Evolutionary conservation across 441 rosid genomes (phyloP).

Genomic region (Kokia cookei): DNA sequence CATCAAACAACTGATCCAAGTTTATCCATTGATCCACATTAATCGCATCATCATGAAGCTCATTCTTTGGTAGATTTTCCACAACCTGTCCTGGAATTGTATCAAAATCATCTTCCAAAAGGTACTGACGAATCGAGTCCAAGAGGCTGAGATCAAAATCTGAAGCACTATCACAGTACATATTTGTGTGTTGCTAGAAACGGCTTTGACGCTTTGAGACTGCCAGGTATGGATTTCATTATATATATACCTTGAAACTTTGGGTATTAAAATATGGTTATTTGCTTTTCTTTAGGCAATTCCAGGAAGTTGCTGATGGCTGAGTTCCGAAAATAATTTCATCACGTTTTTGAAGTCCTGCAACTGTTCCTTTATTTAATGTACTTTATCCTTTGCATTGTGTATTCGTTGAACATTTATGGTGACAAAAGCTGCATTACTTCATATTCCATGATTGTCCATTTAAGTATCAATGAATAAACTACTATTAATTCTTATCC

Average conservation of each 20-base stretch:
- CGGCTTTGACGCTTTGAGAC: not conserved
- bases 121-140: constrained; percentile 19
- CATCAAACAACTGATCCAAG: constrained; percentile 1
- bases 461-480: not conserved
- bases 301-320: not conserved
- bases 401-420: not conserved
- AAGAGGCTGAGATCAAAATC: constrained; percentile 6
- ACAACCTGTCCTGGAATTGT: not conserved
- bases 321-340: not conserved
- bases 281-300: not conserved
- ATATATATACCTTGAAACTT: not conserved
- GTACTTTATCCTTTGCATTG: not conserved
- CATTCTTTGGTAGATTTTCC: not conserved
- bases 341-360: not conserved
- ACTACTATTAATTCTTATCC: not conserved
- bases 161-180: not conserved
- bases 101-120: constrained; percentile 21
- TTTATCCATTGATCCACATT: constrained; percentile 1
- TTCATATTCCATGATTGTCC: not conserved
- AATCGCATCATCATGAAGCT: not conserved
- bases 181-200: not conserved
- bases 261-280: not conserved
- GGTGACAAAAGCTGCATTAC: not conserved
- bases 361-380: not conserved
- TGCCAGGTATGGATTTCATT: not conserved